Conservation (phyloP, 768 basidiomycete species). For the Gloeopeniophorella convolvens region DNA sequence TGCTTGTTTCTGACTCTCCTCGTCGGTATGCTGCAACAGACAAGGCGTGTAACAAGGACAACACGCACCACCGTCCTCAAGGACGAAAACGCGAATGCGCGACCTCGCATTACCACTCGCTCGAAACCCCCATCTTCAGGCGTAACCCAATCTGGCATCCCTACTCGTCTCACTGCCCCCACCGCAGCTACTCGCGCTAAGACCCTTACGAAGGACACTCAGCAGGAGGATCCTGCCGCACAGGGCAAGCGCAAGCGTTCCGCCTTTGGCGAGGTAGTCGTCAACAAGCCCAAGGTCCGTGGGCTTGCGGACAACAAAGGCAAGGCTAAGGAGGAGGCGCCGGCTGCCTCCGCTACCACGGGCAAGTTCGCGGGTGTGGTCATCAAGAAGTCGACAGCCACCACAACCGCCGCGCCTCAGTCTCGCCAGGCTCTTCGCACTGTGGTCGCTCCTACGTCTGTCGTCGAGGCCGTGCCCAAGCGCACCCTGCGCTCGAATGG, state of each 20-base stretch:
- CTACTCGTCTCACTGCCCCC: slow-evolving; percentile 36
- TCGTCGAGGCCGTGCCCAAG: slow-evolving; percentile 7
- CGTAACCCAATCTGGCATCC: slow-evolving; percentile 29
- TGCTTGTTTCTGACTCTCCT: not conserved
- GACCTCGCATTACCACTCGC: slow-evolving; percentile 54
- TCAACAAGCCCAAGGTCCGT: slow-evolving; percentile 37
- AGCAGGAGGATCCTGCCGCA: slow-evolving; percentile 38
- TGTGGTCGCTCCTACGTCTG: slow-evolving; percentile 28
- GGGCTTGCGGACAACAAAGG: slow-evolving; percentile 39
- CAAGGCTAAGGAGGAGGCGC: slow-evolving; percentile 41
- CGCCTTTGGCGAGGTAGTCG: slow-evolving; percentile 68
- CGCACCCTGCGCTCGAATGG: slow-evolving; percentile 26
- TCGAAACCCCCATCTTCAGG: slow-evolving; percentile 47
- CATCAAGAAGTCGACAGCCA: slow-evolving; percentile 37
- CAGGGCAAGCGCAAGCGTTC: slow-evolving; percentile 71
- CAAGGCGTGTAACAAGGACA: slow-evolving; percentile 56
- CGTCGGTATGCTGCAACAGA: slow-evolving; percentile 39
- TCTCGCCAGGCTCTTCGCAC: slow-evolving; percentile 51
- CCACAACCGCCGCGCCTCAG: slow-evolving; percentile 30
- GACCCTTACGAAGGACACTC: slow-evolving; percentile 34
- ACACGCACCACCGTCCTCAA: slow-evolving; percentile 47
- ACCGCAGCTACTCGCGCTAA: slow-evolving; percentile 52
- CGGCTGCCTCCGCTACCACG: slow-evolving; percentile 26
- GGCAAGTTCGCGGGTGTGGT: slow-evolving; percentile 59
- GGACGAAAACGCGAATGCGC: slow-evolving; percentile 68